These are phyloP conservation scores for Phytophthora tentaculata DNA, from an alignment of 352 stramenopile species.

Conservation along the genomic window DNA sequence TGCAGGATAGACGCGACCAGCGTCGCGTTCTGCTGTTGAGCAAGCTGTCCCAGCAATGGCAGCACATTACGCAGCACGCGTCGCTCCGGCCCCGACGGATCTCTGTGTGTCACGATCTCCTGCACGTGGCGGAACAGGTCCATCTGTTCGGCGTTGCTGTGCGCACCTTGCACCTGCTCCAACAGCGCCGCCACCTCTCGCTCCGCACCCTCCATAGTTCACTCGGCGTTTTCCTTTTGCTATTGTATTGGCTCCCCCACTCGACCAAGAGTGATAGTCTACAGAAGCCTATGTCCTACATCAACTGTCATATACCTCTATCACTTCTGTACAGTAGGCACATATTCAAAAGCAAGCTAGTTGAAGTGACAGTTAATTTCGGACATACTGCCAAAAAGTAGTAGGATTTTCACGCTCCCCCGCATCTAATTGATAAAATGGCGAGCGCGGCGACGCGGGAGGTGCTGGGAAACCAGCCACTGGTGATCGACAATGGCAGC, in stretches of 20 bases:
- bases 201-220: slow-evolving; percentile 42
- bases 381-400: slow-evolving; percentile 18
- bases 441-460: slow-evolving; percentile 37
- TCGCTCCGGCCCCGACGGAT: slow-evolving; percentile 47
- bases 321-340: background rate
- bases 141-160: slow-evolving; percentile 56
- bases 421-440: slow-evolving; percentile 37
- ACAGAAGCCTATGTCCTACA: slow-evolving; percentile 7
- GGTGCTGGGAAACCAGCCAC: slow-evolving; percentile 83
- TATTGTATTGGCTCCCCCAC: slow-evolving; percentile 14
- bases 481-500: slow-evolving; percentile 90
- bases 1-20: slow-evolving; percentile 62
- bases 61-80: slow-evolving; percentile 49
- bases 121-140: slow-evolving; percentile 67
- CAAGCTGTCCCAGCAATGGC: slow-evolving; percentile 52
- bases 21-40: slow-evolving; percentile 66
- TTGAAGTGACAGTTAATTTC: slow-evolving; percentile 12
- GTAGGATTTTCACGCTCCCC: slow-evolving; percentile 15
- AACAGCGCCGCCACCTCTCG: slow-evolving; percentile 61
- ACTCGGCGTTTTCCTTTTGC: slow-evolving; percentile 8
- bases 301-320: background rate
- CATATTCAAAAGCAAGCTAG: background rate
- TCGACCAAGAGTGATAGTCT: slow-evolving; percentile 11
- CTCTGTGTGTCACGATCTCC: slow-evolving; percentile 68
- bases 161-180: slow-evolving; percentile 49